Evolutionary conservation across 2,329 filamentous ascomycete genomes (phyloP), one percentile per base, ranked within the genome.

Genomic region (Fusarium sp.): DNA sequence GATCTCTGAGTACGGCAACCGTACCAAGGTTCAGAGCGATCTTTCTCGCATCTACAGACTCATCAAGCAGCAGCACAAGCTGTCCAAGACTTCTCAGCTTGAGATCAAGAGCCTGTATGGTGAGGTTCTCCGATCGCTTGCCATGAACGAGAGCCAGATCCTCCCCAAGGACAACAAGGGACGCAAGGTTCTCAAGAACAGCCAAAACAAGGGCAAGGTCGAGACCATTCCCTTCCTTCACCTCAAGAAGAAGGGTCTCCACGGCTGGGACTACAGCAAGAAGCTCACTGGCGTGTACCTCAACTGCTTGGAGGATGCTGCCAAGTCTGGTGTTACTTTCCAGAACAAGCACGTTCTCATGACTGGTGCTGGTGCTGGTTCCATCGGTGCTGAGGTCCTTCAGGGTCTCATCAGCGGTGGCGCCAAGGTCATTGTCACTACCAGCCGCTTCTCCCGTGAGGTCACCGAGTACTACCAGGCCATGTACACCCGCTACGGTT

Each of bases 261-360:
- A 97, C 77, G 95, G 95, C 66, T 99, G 96, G 96, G 94, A 98
- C 78, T 99, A 98, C 86, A 98, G 93, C 89, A 99, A 98, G 88
- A 98, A 97, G 85, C 88, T 99, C 61, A 98, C 96, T 25, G 92
- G 93, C 60, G 82, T 94, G 74, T 99, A 99, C 80, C 89, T 99
- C 34, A 93, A 98, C 79, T 94, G 93, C 68, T 83, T 99, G 32
- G 94, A 97, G 83, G 89, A 94, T 69, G 94, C 94, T 71, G 96
- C 96, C 71, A 92, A 90, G 76, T 86, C 89, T 59, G 96, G 96
- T 80, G 90, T 99, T 63, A 96, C 90, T 48, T 99, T 97, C 85
- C 89, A 94, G 79, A 93, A 92, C 83, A 98, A 98, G 86, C 93
- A 98, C 78, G 95, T 92, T 49, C 88, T 99, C 72, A 99, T 99